Conservation (phyloP, 177 flowering plant species). For the Viscum album region DNA sequence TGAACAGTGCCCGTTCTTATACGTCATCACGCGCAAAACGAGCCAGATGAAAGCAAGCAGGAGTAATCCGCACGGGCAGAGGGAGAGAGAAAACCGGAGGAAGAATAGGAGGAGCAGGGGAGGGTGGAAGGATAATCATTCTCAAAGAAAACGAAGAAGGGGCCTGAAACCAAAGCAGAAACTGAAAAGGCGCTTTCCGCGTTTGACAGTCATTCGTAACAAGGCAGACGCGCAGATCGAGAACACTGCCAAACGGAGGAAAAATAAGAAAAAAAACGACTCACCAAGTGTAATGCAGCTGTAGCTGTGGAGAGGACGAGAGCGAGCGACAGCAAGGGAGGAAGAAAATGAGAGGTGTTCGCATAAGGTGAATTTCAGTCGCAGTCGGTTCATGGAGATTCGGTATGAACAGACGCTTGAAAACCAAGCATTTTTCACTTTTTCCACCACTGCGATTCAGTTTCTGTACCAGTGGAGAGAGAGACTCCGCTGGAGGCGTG, state of each 20-base stretch:
- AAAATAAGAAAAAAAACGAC: not conserved
- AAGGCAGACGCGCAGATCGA: not conserved
- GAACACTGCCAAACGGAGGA: too few species aligned
- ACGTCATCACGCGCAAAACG: too few species aligned
- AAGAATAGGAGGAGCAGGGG: not conserved
- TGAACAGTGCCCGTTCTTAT: too few species aligned
- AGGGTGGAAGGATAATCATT: too few species aligned
- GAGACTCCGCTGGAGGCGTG: too few species aligned
- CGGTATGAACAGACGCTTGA: too few species aligned
- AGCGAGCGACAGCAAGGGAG: not conserved
- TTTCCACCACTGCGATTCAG: too few species aligned
- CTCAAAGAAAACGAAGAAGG: not conserved
- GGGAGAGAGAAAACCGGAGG: not conserved
- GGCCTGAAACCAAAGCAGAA: not conserved
- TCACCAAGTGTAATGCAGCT: conserved; percentile 1
- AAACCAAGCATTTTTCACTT: too few species aligned
- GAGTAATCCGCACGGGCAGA: not conserved
- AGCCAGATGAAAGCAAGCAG: not conserved
- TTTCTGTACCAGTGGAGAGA: too few species aligned
- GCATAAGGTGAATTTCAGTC: too few species aligned
- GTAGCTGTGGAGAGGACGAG: not conserved
- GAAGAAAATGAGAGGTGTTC: not conserved
- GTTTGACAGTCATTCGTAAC: not conserved
- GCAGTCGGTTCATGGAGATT: too few species aligned
- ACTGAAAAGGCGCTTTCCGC: not conserved